Evolutionary conservation across 2,329 filamentous ascomycete species (phyloP), one percentile per base, ranked within the genome.

Genomic region (Aaosphaeria arxii): DNA sequence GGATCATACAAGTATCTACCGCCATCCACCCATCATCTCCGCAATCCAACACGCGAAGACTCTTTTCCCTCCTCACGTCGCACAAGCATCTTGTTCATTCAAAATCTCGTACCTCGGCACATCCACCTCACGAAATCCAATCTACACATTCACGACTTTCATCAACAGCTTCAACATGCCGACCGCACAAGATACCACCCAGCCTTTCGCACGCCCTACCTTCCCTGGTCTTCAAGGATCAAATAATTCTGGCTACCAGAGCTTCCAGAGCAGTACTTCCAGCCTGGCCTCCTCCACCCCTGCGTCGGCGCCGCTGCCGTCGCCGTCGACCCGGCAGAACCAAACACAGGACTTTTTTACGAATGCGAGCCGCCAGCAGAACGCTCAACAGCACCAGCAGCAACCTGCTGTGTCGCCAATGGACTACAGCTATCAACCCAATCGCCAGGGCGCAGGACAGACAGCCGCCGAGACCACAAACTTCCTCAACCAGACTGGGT

Each of bases 401-500:
- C 3, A 11, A 5, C 42, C 50, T 7, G 30, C n/a, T 7, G 33
- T 48, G 43, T 32, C n/a, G 11, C 45, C 44, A 4, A 6, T 30
- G 31, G 61, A 56, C 47, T 67, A 62, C 50, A 59, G 68, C 33
- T 70, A 71, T 48, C 59, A 60, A 42, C 66, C 69, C 31, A 68
- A 67, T 44, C 55, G 69, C 29, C 49, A 63, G 5, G 63, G 59
- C 6, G 63, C 69, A 13, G 70, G 67, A 32, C 51, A 58, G 24
- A 71, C 67, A 2, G 63, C 66, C 43, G 69, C 71, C 36, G 74
- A 76, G 61, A 82, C 80, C 1, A 76, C 77, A 7, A 78, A 77
- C 4, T 91, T 91, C 65, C 79, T 95, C 51, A 84, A 86, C 61
- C 87, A 95, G 70, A 89, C 92, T 63, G 92, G 82, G 49, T 81